These are phyloP conservation scores for Symbiodinium natans DNA, from an alignment of 73 alveolate genomes.

Conservation along the genomic window DNA sequence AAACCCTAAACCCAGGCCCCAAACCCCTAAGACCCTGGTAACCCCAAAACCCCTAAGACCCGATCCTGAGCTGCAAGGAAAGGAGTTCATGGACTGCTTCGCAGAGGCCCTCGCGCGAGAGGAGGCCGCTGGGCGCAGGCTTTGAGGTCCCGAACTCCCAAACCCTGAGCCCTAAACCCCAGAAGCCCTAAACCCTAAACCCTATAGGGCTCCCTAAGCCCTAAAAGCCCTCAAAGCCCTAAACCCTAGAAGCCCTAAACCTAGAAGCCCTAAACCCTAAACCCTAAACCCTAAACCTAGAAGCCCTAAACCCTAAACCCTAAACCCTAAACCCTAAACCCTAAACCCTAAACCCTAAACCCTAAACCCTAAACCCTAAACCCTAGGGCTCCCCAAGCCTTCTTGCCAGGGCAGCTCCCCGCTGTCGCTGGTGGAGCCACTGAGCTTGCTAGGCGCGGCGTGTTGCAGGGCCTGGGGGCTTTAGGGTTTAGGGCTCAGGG, in stretches of 20 bases:
- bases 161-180: no score
- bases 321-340: background rate
- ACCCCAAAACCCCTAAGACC: background rate
- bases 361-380: background rate
- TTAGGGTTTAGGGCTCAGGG: background rate
- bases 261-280: background rate
- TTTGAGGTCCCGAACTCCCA: no score
- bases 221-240: background rate
- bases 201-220: no score
- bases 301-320: background rate
- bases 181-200: no score
- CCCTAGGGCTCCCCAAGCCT: background rate
- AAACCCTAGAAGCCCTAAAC: background rate
- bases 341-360: no score
- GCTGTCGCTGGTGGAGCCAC: constrained; percentile 51
- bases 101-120: constrained; percentile 79
- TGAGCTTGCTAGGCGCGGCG: constrained; percentile 34
- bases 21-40: background rate
- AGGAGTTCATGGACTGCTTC: constrained; percentile 84
- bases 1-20: background rate
- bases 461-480: background rate
- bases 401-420: constrained; percentile 50
- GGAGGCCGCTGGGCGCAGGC: constrained; percentile 1
- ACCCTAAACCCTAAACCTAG: background rate
- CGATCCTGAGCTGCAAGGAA: background rate